Percentiles rank a stretch among this genome's conserved stretches.
Conservation (phyloP, 1,284 basidiomycete species). For the Golubevia sp. region DNA sequence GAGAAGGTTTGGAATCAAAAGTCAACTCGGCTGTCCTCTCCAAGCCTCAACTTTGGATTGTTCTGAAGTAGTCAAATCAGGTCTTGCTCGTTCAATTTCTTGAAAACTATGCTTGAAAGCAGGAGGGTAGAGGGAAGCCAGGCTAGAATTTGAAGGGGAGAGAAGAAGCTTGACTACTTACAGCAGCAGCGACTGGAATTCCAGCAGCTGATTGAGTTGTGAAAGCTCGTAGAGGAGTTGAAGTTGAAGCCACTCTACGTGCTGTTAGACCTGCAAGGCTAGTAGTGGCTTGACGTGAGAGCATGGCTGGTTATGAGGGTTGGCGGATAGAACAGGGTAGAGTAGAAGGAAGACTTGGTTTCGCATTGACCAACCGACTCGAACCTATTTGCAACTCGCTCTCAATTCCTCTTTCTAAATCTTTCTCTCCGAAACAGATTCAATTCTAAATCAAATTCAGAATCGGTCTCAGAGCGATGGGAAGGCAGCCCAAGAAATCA, state of each 20-base stretch:
- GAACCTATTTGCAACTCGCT: no score
- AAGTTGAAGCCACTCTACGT: background rate
- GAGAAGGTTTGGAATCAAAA: background rate
- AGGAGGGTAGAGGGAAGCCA: background rate
- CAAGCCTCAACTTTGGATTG: background rate
- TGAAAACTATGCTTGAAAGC: background rate
- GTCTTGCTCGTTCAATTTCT: no score
- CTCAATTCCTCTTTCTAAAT: no score
- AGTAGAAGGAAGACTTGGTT: no score
- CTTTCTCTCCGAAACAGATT: no score
- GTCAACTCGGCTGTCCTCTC: background rate
- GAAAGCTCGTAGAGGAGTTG: constrained; percentile 18
- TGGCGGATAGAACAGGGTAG: no score
- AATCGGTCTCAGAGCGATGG: no score
- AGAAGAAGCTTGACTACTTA: constrained; percentile 4
- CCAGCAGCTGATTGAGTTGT: constrained; percentile 36
- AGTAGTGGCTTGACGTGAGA: background rate
- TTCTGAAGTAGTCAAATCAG: no score
- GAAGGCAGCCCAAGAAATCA: no score
- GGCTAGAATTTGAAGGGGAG: background rate
- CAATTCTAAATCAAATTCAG: no score
- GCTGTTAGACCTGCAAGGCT: background rate
- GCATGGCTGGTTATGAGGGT: no score
- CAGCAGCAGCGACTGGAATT: constrained; percentile 31
- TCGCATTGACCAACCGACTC: no score